Evolutionary conservation across 768 basidiomycete genomes (phyloP), one percentile per base, ranked within the genome.

Genomic region (Hemileccinum impolitum): DNA sequence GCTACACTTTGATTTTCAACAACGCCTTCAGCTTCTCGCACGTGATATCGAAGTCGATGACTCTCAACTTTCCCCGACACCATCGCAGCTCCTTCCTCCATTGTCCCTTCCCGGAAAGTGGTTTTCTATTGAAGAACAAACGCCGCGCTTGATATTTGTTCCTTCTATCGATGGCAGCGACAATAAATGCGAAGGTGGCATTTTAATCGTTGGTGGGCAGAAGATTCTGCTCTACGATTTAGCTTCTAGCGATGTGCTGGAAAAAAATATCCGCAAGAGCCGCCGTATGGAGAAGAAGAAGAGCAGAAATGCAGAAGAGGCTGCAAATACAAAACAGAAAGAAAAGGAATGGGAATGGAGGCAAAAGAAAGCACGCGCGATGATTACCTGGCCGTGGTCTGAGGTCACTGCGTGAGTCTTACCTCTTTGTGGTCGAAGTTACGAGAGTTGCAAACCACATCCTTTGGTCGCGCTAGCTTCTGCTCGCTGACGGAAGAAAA

Each of bases 331-430:
- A 1, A 76, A 69, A 51, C 71, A 75, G 46, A 85, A 84, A 55
- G 82, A 85, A 54, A 69, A 70, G 32, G 82, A 80, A 51, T 68
- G 75, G 42, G 81, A 82, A 50, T 69, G 62, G 18, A 75, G 70
- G 65, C 77, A 72, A 55, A 71, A 78, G 50, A 88, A 80, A 51
- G 68, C 82, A 0, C 75, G 70, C 32, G 80, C 78, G 0, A 60
- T 63, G 31, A 74, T 89, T 14, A 77, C 81, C 13, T 90, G 89
- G 90, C 87, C 87, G 8, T 90, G 86, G 82, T 78, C 75, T 50
- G 79, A 82, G 51, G 72, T 91, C 35, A 74, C 80, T 52, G 80
- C 84, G 89, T 91, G 62, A 56, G 82, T 69, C 4, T 26, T 19
- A 9, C 23, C 37, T 39, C 25, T 14, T 4, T 11, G 18, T 38